These are phyloP conservation scores for Dinochytrium kinnereticum DNA, from an alignment of 371 early-diverging fungal genomes.

Conservation along the genomic window DNA sequence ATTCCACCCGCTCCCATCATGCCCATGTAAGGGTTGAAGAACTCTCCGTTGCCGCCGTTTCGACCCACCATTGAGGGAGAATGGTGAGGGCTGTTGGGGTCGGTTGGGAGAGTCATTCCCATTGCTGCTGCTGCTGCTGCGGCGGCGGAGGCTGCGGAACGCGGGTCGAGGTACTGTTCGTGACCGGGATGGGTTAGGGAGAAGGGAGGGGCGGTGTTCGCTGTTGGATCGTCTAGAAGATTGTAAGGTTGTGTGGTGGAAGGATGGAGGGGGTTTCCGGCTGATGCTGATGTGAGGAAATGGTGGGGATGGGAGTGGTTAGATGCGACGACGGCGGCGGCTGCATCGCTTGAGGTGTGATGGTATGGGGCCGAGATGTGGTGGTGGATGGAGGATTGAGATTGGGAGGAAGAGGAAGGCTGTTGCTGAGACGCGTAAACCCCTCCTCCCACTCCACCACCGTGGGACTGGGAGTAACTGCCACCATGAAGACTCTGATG, in stretches of 20 bases:
- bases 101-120: neutral
- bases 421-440: neutral
- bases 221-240: neutral
- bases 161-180: neutral
- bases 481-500: too few species aligned
- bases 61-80: neutral
- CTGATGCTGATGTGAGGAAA: neutral
- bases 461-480: neutral
- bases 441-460: neutral
- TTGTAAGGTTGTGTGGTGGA: neutral
- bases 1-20: neutral
- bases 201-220: neutral
- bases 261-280: neutral
- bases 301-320: neutral
- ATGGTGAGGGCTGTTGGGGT: neutral
- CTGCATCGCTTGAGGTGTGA: neutral
- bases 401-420: neutral
- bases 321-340: neutral
- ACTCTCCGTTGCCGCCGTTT: neutral
- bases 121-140: constrained; percentile 1
- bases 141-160: neutral
- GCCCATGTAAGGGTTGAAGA: constrained; percentile 2
- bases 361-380: neutral
- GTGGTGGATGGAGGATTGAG: neutral
- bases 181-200: neutral